Conservation (phyloP, 108 stramenopile species). For the Conticribra weissflogii region DNA sequence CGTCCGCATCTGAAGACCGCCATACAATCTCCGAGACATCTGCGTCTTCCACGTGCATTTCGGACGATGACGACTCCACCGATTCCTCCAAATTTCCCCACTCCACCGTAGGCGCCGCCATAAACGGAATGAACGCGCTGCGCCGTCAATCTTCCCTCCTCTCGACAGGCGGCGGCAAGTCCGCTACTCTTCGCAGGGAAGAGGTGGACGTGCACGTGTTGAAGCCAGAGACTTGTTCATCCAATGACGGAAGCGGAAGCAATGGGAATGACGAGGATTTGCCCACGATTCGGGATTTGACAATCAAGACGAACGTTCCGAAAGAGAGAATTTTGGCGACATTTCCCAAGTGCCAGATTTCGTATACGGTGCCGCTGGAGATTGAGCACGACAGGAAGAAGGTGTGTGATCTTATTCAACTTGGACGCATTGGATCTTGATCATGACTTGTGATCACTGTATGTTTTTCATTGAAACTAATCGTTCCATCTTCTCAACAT, state of each 20-base stretch:
- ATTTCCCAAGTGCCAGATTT: constrained; percentile 44
- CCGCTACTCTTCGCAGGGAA: constrained; percentile 31
- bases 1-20: constrained; percentile 12
- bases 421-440: neutral
- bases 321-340: constrained; percentile 44
- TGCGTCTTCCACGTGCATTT: constrained; percentile 11
- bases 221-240: constrained; percentile 21
- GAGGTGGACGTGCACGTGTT: constrained; percentile 53
- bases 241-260: neutral
- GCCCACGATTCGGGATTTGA: constrained; percentile 56
- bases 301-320: constrained; percentile 45
- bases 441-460: neutral
- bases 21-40: constrained; percentile 23
- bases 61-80: constrained; percentile 32
- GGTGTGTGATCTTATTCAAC: constrained; percentile 24
- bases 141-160: neutral
- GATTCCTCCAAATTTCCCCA: neutral
- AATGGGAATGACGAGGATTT: constrained; percentile 5
- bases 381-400: constrained; percentile 38
- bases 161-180: neutral
- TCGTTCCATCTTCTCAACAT: neutral
- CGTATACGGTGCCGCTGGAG: constrained; percentile 33
- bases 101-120: neutral
- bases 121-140: neutral
- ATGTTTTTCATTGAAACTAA: neutral